Conservation (phyloP, 2,329 filamentous ascomycete species). For the Aspergillus intermedius region DNA sequence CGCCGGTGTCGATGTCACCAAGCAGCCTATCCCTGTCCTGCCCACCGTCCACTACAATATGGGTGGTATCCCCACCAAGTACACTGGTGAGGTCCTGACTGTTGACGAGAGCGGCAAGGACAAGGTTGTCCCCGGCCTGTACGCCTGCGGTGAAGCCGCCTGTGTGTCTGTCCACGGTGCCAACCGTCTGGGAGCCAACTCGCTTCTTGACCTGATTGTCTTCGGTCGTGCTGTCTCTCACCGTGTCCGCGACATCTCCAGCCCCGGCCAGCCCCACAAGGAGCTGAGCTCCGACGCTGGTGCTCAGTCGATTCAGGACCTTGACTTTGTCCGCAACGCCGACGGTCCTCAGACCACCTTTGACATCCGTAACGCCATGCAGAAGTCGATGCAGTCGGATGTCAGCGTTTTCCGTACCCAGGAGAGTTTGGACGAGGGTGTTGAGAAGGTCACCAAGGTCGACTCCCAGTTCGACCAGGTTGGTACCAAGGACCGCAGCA, state of each 20-base stretch:
- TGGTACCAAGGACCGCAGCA: slow-evolving; percentile 94
- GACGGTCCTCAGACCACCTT: slow-evolving; percentile 80
- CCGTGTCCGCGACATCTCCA: slow-evolving; percentile 92
- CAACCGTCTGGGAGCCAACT: slow-evolving; percentile 97
- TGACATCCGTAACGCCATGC: slow-evolving; percentile 86
- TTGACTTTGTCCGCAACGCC: slow-evolving; percentile 79
- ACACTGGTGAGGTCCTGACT: slow-evolving; percentile 92
- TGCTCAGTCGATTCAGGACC: slow-evolving; percentile 74
- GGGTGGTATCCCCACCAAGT: slow-evolving; percentile 96
- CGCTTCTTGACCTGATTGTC: slow-evolving; percentile 91
- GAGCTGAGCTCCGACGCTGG: slow-evolving; percentile 78
- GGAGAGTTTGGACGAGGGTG: slow-evolving; percentile 87
- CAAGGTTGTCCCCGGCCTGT: slow-evolving; percentile 88
- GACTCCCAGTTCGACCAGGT: slow-evolving; percentile 74
- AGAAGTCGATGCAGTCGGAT: slow-evolving; percentile 97
- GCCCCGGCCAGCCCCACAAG: slow-evolving; percentile 71
- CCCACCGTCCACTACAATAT: slow-evolving; percentile 99
- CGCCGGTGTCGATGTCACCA: slow-evolving; percentile 90
- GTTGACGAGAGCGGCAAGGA: slow-evolving; percentile 81
- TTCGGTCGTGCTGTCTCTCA: slow-evolving; percentile 97
- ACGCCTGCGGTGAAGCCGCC: slow-evolving; percentile 93
- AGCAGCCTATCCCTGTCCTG: slow-evolving; percentile 93
- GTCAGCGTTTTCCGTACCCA: slow-evolving; percentile 96
- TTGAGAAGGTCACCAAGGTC: slow-evolving; percentile 76
- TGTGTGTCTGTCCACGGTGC: slow-evolving; percentile 98